phyloP scores from a whole-genome alignment of 2,329 filamentous ascomycete genomes.

The Grosmannia clavigera region DNA sequence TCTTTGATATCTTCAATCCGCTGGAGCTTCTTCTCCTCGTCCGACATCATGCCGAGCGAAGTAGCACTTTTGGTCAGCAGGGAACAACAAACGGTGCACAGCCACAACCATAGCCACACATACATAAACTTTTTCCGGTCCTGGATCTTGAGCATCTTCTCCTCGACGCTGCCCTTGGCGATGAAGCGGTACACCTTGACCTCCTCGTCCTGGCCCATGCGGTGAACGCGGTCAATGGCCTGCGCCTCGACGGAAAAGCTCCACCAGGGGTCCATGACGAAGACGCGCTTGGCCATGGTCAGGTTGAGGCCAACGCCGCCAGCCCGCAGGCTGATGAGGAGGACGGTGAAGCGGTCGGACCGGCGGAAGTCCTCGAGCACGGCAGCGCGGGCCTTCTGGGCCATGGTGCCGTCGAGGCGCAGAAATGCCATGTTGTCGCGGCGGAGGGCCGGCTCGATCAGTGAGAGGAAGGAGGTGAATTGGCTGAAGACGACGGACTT shows the following conservation, averaged over 20 bases:
- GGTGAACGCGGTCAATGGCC: constrained; percentile 92
- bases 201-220: constrained; percentile 84
- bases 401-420: constrained; percentile 85
- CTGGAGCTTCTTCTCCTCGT: constrained; percentile 84
- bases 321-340: constrained; percentile 75
- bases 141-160: constrained; percentile 86
- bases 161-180: constrained; percentile 82
- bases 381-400: constrained; percentile 69
- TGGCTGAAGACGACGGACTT: constrained; percentile 95
- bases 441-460: constrained; percentile 71
- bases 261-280: constrained; percentile 99
- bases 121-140: constrained; percentile 93
- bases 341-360: constrained; percentile 50
- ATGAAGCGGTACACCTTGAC: constrained; percentile 84
- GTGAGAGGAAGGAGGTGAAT: constrained; percentile 89
- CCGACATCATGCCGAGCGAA: constrained; percentile 84
- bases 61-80: constrained; percentile 53
- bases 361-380: constrained; percentile 64
- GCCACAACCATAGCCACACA: constrained; percentile 27
- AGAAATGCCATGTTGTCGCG: constrained; percentile 63
- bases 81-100: not conserved
- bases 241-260: constrained; percentile 93
- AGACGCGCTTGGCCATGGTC: constrained; percentile 78
- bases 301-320: constrained; percentile 91
- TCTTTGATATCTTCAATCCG: constrained; percentile 91